Percentiles rank a stretch among this genome's conserved stretches.
Evolutionary conservation across 2,329 filamentous ascomycete genomes (phyloP).

Genomic region (Phaeoacremonium minimum): DNA sequence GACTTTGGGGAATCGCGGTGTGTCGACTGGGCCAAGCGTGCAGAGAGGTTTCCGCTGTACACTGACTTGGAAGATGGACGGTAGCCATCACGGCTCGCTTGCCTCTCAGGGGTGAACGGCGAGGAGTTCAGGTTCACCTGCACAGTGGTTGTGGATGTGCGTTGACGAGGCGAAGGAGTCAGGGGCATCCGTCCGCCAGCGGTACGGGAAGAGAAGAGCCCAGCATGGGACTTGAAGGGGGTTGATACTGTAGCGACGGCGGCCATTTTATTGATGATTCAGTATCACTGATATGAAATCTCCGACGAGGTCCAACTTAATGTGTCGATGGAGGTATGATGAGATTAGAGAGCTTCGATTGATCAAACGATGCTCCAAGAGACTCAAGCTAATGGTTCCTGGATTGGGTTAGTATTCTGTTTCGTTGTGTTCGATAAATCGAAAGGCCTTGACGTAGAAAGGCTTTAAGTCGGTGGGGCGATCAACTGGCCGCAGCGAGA

Average conservation of each 20-base stretch:
- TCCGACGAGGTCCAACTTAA: slow-evolving; percentile 44
- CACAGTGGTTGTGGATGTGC: slow-evolving; percentile 45
- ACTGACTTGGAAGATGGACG: slow-evolving; percentile 64
- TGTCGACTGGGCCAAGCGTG: slow-evolving; percentile 69
- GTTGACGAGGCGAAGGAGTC: slow-evolving; percentile 79
- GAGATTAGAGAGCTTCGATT: slow-evolving; percentile 29
- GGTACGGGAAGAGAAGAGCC: slow-evolving; percentile 86
- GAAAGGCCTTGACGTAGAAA: slow-evolving; percentile 38
- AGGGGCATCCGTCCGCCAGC: slow-evolving; percentile 93
- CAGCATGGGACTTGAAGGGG: slow-evolving; percentile 90
- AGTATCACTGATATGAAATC: slow-evolving; percentile 29
- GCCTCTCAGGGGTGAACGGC: slow-evolving; percentile 72
- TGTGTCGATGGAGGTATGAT: slow-evolving; percentile 40
- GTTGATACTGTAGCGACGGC: slow-evolving; percentile 74
- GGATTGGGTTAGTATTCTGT: slow-evolving; percentile 42
- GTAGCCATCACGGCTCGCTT: slow-evolving; percentile 42
- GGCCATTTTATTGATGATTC: slow-evolving; percentile 61
- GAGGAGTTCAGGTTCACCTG: slow-evolving; percentile 58
- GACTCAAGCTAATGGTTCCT: slow-evolving; percentile 57
- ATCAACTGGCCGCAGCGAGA: slow-evolving; percentile 43
- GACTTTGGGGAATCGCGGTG: slow-evolving; percentile 92
- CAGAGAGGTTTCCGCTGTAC: slow-evolving; percentile 74
- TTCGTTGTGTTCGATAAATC: slow-evolving; percentile 41
- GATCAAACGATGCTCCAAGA: slow-evolving; percentile 53
- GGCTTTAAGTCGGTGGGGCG: slow-evolving; percentile 38